Evolutionary conservation across 2,329 filamentous ascomycete species (phyloP).

Genomic region (Drechslera avenae): DNA sequence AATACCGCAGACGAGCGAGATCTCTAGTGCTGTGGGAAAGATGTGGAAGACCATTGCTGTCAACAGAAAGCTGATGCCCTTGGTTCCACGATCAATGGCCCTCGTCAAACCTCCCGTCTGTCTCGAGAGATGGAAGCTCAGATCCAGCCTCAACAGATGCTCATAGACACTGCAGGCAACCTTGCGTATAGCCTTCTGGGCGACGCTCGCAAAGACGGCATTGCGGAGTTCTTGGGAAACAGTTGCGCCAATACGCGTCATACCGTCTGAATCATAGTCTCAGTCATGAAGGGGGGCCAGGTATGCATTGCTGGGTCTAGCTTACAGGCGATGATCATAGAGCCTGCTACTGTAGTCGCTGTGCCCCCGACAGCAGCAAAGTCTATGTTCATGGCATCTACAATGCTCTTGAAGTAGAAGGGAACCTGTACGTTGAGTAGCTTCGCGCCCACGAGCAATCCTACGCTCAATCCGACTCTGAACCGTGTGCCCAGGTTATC

Average conservation of each 20-base stretch:
- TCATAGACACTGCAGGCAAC: slow-evolving; percentile 93
- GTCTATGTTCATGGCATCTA: slow-evolving; percentile 97
- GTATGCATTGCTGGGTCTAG: slow-evolving; percentile 20
- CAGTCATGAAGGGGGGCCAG: slow-evolving; percentile 6
- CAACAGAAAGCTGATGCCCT: slow-evolving; percentile 95
- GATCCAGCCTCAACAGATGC: slow-evolving; percentile 83
- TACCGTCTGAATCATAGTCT: slow-evolving; percentile 65
- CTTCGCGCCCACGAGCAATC: slow-evolving; percentile 85
- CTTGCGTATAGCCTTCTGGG: slow-evolving; percentile 91
- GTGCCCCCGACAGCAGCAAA: slow-evolving; percentile 85
- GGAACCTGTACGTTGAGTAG: slow-evolving; percentile 94
- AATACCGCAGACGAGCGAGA: slow-evolving; percentile 93
- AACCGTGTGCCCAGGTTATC: slow-evolving; percentile 81
- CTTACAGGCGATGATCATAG: slow-evolving; percentile 86
- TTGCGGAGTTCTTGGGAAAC: slow-evolving; percentile 93
- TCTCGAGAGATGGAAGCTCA: slow-evolving; percentile 91
- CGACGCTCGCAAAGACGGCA: slow-evolving; percentile 94
- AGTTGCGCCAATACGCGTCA: slow-evolving; percentile 84
- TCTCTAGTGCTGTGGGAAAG: slow-evolving; percentile 90
- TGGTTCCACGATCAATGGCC: slow-evolving; percentile 94
- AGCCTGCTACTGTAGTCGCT: slow-evolving; percentile 84
- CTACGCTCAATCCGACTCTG: slow-evolving; percentile 83
- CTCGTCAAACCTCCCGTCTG: slow-evolving; percentile 94
- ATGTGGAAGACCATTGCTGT: slow-evolving; percentile 99
- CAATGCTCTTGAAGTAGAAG: slow-evolving; percentile 98